Evolutionary conservation across 805 yeast species (phyloP), one percentile per base, ranked within the genome.

Genomic region (Sugiyamaella chiloensis): DNA sequence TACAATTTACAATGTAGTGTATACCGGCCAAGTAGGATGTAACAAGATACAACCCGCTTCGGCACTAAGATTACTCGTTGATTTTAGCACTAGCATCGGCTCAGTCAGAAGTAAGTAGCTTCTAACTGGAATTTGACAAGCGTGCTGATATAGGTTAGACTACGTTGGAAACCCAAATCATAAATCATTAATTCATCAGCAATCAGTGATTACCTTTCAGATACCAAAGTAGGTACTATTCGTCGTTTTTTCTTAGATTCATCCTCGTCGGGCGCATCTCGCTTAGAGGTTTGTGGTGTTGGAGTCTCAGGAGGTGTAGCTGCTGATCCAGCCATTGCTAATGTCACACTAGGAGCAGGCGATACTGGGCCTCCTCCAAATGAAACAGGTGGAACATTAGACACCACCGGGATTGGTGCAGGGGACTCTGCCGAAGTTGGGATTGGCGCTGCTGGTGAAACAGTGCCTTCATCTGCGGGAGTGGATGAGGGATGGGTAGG

Each of bases 161-260:
- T n/a, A n/a, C n/a, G n/a, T n/a, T n/a, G n/a, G n/a, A n/a, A n/a
- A n/a, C n/a, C n/a, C n/a, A n/a, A n/a, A n/a, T n/a, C n/a, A n/a
- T n/a, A n/a, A n/a, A n/a, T n/a, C n/a, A n/a, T n/a, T n/a, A n/a
- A n/a, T n/a, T n/a, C n/a, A n/a, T n/a, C n/a, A n/a, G n/a, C n/a
- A n/a, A n/a, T n/a, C n/a, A n/a, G 37, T 34, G 20, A 34, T 16
- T 29, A 29, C 7, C n/a, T n/a, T 34, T 14, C 37, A 5, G 37
- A n/a, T 12, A 68, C 54, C 39, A 68, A 47, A 1, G 67, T 67
- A 3, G 74, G 73, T 3, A 65, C 64, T 26, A 70, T 55, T 46
- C 71, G 60, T 44, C 73, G 61, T 51, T 68, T 70, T 50, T 66
- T 62, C 43, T 63, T 61, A 16, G 43, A 44, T 39, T 31, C 41